Conservation (phyloP, 2,329 filamentous ascomycete genomes). For the Colletotrichum melonis region DNA sequence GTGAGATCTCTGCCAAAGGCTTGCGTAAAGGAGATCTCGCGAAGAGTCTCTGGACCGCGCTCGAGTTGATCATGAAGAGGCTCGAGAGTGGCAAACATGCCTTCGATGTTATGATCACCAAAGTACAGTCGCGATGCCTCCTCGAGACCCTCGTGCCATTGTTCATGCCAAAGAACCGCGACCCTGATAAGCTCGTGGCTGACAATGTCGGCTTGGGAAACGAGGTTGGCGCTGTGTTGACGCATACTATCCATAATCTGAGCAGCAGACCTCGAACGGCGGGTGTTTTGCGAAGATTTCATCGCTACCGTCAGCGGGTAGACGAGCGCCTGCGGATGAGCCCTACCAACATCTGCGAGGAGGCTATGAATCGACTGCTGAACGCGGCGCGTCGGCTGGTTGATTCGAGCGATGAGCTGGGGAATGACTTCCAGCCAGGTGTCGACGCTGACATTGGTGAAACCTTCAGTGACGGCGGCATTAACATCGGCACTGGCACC, state of each 20-base stretch:
- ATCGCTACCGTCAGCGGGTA: conserved; percentile 98
- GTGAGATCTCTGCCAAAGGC: conserved; percentile 95
- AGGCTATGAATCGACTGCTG: conserved; percentile 92
- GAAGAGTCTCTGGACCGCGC: conserved; percentile 88
- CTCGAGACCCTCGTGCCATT: conserved; percentile 98
- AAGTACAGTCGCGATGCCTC: conserved; percentile 98
- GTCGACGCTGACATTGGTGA: conserved; percentile 91
- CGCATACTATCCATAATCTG: conserved; percentile 99
- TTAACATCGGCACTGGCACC: conserved; percentile 92
- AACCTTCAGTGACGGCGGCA: conserved; percentile 87
- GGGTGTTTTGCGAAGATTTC: conserved; percentile 87
- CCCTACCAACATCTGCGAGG: conserved; percentile 90
- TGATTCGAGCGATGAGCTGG: conserved; percentile 96
- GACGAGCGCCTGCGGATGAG: conserved; percentile 94
- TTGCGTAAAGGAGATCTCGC: conserved; percentile 97
- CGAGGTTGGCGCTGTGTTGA: conserved; percentile 89
- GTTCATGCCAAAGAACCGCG: conserved; percentile 97
- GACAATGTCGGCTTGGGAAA: conserved; percentile 94
- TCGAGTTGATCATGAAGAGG: conserved; percentile 94
- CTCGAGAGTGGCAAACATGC: conserved; percentile 92
- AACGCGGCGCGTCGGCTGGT: conserved; percentile 90
- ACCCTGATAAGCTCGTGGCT: conserved; percentile 97
- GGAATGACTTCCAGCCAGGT: conserved; percentile 99
- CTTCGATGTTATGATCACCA: conserved; percentile 95
- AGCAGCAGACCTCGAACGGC: conserved; percentile 86